Base-by-base conservation (phyloP, 2,329 filamentous ascomycete genomes). In the Graphilbum ipis-grandicollis region DNA sequence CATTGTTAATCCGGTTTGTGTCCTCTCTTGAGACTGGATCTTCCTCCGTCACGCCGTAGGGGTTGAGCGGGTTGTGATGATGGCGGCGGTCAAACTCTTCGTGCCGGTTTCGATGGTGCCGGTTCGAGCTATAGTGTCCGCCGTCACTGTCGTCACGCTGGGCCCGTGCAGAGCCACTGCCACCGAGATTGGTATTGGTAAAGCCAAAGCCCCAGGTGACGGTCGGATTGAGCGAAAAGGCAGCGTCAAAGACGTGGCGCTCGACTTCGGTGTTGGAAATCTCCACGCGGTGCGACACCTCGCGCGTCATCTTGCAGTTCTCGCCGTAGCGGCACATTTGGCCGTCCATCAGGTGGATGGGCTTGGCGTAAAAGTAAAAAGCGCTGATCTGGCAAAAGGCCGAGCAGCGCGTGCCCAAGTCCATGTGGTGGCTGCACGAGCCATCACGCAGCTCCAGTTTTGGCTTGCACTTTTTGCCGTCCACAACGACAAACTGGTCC, bases 241-340 rank as follows among this genome's bases (percentile, higher is more conserved):
- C 25, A 9, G 33, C 30, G 21, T 43, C 41, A 13, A 35, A 32
- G 17, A 40, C 37, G 29, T 43, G 37, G 5, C 29, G 35, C n/a
- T 43, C 32, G n/a, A 41, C 37, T n/a, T 37, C 39, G n/a, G 36
- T 35, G 37, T 43, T 41, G 37, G 33, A 35, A 22, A 43, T 37
- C 34, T 43, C 37, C 2, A 43, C 35, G 3, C 25, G 23, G 35
- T 30, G 33, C 3, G 41, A 43, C 26, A 36, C 9, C 22, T 42
- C 37, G 3, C 28, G 35, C 17, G 22, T 31, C 14, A 41, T 14
- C 37, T 43, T 39, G 26, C 43, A 44, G 28, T 25, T 28, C 39
- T 43, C 41, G 31, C 36, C 36, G 14, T 30, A 19, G 22, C 37
- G 43, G 26, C 43, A 44, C 26, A 44, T 31, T 22, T 39, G 36